Evolutionary conservation across 352 stramenopile species (phyloP).

Genomic region (Phytophthora sansomeana): DNA sequence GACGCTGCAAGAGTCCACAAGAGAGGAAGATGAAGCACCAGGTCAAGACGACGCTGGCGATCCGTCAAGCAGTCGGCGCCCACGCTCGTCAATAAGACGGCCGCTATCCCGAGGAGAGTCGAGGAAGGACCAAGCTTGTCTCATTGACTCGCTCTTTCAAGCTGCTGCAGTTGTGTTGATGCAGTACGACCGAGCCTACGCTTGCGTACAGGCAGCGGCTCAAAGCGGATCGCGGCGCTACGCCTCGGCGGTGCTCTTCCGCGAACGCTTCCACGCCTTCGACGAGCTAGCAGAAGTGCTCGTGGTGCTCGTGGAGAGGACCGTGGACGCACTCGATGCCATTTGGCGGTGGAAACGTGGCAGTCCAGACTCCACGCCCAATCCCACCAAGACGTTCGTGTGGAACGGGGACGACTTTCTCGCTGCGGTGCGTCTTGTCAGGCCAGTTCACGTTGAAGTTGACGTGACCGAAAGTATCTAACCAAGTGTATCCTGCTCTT

Average conservation of each 20-base stretch:
- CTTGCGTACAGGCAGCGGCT: constrained; percentile 11
- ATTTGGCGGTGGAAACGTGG: constrained; percentile 51
- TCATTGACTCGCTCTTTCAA: constrained; percentile 49
- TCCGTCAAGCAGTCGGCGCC: background rate
- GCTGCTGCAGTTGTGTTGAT: constrained; percentile 32
- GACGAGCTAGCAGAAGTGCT: constrained; percentile 49
- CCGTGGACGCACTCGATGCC: constrained; percentile 45
- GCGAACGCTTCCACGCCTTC: constrained; percentile 72
- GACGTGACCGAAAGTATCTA: constrained; percentile 14
- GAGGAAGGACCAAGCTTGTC: background rate
- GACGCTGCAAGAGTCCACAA: constrained; percentile 7
- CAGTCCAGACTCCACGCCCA: background rate
- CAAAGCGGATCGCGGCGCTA: constrained; percentile 45
- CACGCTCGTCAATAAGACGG: constrained; percentile 18
- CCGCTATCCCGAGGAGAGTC: background rate
- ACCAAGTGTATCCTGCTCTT: constrained; percentile 8
- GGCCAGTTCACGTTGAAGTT: constrained; percentile 19
- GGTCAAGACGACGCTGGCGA: background rate
- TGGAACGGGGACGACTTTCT: constrained; percentile 69
- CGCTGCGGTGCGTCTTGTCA: constrained; percentile 30
- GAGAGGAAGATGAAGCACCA: background rate
- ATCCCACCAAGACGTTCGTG: constrained; percentile 40
- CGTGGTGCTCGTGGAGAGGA: constrained; percentile 38
- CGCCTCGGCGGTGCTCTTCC: constrained; percentile 50
- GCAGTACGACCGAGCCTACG: constrained; percentile 50